A percentile compares a stretch with the other conserved stretches of the same genome.
phyloP scores from a whole-genome alignment of 1,284 basidiomycete species.

The Pseudozyma tsukubaensis region DNA sequence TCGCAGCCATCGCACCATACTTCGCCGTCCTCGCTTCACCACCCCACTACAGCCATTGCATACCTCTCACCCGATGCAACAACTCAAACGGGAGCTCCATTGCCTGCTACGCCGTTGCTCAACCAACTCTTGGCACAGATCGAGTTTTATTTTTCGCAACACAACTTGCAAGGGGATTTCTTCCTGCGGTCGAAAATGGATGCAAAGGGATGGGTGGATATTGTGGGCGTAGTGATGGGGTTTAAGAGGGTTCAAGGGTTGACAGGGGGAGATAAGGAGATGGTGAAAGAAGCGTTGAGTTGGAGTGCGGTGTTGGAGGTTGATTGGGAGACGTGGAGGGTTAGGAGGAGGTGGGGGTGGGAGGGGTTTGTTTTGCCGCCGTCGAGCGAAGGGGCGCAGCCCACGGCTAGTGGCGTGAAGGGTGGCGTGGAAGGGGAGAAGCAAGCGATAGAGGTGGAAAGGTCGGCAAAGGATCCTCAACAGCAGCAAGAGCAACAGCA shows the following conservation, averaged over 20 bases:
- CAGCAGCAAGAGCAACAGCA: not conserved
- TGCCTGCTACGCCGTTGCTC: not conserved
- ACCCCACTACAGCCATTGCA: no score
- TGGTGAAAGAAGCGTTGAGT: slow-evolving; percentile 48
- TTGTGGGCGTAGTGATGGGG: slow-evolving; percentile 38
- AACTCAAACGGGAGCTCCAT: not conserved
- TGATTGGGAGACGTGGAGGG: slow-evolving; percentile 26
- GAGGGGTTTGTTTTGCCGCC: slow-evolving; percentile 36
- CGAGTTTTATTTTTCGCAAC: slow-evolving; percentile 66
- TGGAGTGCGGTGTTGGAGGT: slow-evolving; percentile 54
- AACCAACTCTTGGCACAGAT: slow-evolving; percentile 58
- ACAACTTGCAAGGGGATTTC: slow-evolving; percentile 61
- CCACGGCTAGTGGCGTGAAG: not conserved
- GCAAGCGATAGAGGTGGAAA: not conserved
- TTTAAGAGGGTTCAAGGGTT: slow-evolving; percentile 59
- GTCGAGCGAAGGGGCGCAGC: no score
- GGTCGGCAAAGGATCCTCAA: not conserved
- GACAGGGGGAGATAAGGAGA: slow-evolving; percentile 17
- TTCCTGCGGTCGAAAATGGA: slow-evolving; percentile 64
- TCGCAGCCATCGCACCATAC: no score
- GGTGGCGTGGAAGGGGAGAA: slow-evolving; percentile 3
- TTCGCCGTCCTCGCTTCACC: no score
- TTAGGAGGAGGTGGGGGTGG: slow-evolving; percentile 56
- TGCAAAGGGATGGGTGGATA: slow-evolving; percentile 55
- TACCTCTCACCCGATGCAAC: slow-evolving; percentile 1